Evolutionary conservation across 345 rosid genomes (phyloP), one percentile per base, ranked within the genome.

Genomic region (Gossypium raimondii): DNA sequence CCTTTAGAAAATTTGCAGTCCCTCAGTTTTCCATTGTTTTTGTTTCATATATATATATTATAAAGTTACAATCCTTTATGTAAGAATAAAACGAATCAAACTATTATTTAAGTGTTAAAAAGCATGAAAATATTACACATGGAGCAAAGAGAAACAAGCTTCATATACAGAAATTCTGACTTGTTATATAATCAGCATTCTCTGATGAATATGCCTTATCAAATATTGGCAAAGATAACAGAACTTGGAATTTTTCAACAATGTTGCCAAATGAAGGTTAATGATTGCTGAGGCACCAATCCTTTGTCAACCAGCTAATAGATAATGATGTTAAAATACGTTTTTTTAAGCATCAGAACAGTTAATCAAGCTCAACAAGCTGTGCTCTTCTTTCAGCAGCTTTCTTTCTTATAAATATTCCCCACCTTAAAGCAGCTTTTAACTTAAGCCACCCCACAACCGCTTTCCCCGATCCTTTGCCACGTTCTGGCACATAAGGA

Each of bases 401-500:
- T 82, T 76, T 89, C 85, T 91, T 94, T 86, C 98, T 92, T 52
- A 91, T 79, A 71, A 94, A 94, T 75, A 92, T 91, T n/a, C 98
- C 98, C 97, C 98, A 94, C 65, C 97, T 84, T 83, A 94, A 76
- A 5, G 93, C 97, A 22, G 93, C 97, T 80, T 89, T 91, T 27
- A 91, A 89, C 83, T 91, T 91, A 58, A 91, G 93, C 98, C 98
- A 94, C 5, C 98, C 97, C 9, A 94, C 97, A 7, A 92, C 95
- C 41, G 98, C 97, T 78, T 91, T 94, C 24, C 94, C 98, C 0
- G 98, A 88, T 4, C 97, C 86, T 75, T 84, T 76, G 16, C 84
- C 70, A 17, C 78, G 84, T 48, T 78, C 86, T 59, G 75, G 82
- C 11, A 41, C 68, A 51, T 77, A 79, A 14, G 82, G 64, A 55